Evolutionary conservation across 139 green algal genomes (phyloP), one percentile per base, ranked within the genome.

Genomic region (Auxenochlorella protothecoides): DNA sequence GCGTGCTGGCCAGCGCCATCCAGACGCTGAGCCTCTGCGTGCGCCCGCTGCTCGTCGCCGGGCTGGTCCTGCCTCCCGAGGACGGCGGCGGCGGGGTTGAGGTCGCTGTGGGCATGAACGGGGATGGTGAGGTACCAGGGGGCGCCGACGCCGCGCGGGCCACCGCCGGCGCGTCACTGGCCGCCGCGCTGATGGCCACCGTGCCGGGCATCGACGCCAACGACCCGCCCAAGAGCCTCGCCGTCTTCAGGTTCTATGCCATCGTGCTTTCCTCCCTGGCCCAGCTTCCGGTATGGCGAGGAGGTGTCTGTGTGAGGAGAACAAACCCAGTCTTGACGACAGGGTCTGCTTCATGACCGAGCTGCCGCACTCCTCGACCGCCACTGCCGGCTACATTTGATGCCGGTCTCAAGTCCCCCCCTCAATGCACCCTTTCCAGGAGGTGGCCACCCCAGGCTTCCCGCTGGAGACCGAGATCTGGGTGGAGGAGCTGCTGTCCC

Each of bases 121-220:
- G 68, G 27, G 62, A 51, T 5, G 11, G 65, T 62, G 56, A 9
- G 44, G 44, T 51, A 44, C 27, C 27, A 75, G 59, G 65, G 63
- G 53, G 13, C 63, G 65, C 14, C 69, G 27, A 53, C 44, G 54
- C 62, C 15, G 60, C 66, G 52, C 74, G 80, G 70, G 71, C 68
- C 15, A 16, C 70, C 14, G 77, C 65, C 6, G 68, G 16, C 2
- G 53, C 70, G 4, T 59, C 69, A 11, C 15, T 96, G 6, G 87
- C 86, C 8, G 81, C 85, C 54, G 89, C 92, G 2, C 80, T 97
- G 77, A 85, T 87, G 77, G 88, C 85, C 3, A 83, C 87, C n/a
- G 81, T 97, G 64, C 91, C 92, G 0, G 92, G 86, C n/a, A 90
- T 97, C 61, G 92, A 97, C 73, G 92, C 92, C 27, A 97, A 97